These are phyloP conservation scores for Neurospora intermedia DNA, from an alignment of 495 filamentous ascomycete species.

Conservation along the genomic window DNA sequence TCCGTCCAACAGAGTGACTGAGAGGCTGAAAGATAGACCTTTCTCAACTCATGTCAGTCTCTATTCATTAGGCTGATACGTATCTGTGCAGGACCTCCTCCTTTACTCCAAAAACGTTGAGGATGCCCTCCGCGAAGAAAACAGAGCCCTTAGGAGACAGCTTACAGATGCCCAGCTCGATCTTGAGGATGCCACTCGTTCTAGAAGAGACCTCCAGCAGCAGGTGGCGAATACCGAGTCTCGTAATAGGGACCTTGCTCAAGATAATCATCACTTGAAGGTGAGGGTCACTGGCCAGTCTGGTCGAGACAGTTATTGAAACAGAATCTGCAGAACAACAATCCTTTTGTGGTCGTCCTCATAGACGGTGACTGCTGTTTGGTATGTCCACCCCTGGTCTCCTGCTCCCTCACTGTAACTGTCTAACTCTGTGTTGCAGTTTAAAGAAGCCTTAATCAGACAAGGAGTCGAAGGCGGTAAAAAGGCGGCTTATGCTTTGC, in stretches of 20 bases:
- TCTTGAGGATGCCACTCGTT: slow-evolving; percentile 28
- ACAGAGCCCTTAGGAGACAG: slow-evolving; percentile 20
- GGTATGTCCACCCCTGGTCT: slow-evolving; percentile 26
- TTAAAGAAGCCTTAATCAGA: slow-evolving; percentile 53
- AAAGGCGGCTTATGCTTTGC: slow-evolving; percentile 54
- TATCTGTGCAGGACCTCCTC: slow-evolving; percentile 30
- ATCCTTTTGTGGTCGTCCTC: slow-evolving; percentile 65
- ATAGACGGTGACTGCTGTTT: slow-evolving; percentile 73
- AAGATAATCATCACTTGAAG: slow-evolving; percentile 27
- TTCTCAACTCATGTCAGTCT: slow-evolving; percentile 1
- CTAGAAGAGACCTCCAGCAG: slow-evolving; percentile 33
- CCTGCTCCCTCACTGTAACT: neutral
- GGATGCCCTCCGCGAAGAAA: slow-evolving; percentile 26
- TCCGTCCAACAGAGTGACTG: neutral
- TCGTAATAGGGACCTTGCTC: slow-evolving; percentile 2
- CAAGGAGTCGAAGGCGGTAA: slow-evolving; percentile 61
- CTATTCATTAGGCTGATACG: neutral
- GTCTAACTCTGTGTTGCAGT: slow-evolving; percentile 28
- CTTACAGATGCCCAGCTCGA: slow-evolving; percentile 31
- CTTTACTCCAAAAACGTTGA: slow-evolving; percentile 28
- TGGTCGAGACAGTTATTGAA: slow-evolving; percentile 11
- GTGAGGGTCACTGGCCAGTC: slow-evolving; percentile 15
- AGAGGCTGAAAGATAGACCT: neutral
- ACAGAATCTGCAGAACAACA: slow-evolving; percentile 46
- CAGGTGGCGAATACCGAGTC: slow-evolving; percentile 14